Conservation (phyloP, 23 red algal genomes). For the Gracilariopsis chorda region DNA sequence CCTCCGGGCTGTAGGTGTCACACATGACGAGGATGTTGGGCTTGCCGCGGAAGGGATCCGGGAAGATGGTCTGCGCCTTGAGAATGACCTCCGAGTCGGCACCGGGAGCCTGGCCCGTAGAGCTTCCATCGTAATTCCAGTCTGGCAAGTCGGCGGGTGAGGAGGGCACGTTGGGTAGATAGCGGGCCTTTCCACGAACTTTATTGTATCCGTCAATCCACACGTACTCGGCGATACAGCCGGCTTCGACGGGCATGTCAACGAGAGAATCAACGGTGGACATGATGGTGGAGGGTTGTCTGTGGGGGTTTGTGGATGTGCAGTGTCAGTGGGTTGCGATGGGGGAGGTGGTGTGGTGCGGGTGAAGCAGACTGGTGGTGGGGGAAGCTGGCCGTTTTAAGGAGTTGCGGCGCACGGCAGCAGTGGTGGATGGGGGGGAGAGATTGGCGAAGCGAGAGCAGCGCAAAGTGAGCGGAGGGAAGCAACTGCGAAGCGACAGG, state of each 20-base stretch:
- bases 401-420: too few relatives aligned
- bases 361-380: too few relatives aligned
- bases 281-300: too few relatives aligned
- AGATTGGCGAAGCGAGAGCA: neutral
- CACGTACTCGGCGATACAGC: slow-evolving; percentile 90
- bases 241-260: slow-evolving; percentile 29
- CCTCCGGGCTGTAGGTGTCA: slow-evolving; percentile 92
- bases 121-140: slow-evolving; percentile 99
- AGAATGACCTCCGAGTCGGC: slow-evolving; percentile 94
- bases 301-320: too few relatives aligned
- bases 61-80: slow-evolving; percentile 84
- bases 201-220: slow-evolving; percentile 91
- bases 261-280: slow-evolving; percentile 36
- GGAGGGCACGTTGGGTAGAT: slow-evolving; percentile 26
- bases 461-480: neutral
- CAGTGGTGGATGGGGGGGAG: neutral
- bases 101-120: slow-evolving; percentile 89
- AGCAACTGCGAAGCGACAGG: neutral
- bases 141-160: slow-evolving; percentile 60
- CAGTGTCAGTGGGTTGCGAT: too few relatives aligned
- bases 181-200: slow-evolving; percentile 76
- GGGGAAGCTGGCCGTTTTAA: too few relatives aligned
- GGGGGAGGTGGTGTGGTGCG: too few relatives aligned
- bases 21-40: slow-evolving; percentile 97
- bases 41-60: slow-evolving; percentile 92